Evolutionary conservation across 148 eudicot genomes (phyloP).

Genomic region (Salicornia ramosissima): DNA sequence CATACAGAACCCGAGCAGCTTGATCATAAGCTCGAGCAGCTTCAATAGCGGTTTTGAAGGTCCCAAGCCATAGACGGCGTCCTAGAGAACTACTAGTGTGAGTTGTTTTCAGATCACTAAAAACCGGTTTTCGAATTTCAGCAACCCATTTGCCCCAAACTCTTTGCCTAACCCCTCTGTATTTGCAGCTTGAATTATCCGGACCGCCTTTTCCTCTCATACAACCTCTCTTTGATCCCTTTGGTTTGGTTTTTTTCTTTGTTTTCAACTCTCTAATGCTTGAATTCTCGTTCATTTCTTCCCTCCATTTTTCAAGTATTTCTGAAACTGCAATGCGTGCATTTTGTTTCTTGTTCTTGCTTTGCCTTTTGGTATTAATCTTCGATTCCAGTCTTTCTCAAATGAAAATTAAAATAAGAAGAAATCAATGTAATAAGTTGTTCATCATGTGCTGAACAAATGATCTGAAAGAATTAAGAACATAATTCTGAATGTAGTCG

Average conservation of each 20-base stretch:
- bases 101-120: background rate
- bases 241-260: background rate
- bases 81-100: too few relatives aligned
- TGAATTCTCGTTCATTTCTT: too few relatives aligned
- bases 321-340: constrained; percentile 12
- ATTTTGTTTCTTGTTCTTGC: constrained; percentile 7
- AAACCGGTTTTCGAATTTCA: constrained; percentile 19
- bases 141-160: constrained; percentile 27
- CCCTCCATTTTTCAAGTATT: constrained; percentile 13
- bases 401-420: too few relatives aligned
- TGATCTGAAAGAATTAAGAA: too few relatives aligned
- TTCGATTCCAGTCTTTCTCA: too few relatives aligned
- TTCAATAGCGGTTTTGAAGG: constrained; percentile 18
- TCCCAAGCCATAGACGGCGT: constrained; percentile 24
- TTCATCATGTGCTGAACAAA: too few relatives aligned
- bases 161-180: constrained; percentile 30
- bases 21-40: constrained; percentile 30
- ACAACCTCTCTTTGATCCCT: constrained; percentile 23
- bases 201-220: constrained; percentile 30
- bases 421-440: too few relatives aligned
- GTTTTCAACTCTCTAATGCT: too few relatives aligned
- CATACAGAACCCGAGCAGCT: constrained; percentile 21
- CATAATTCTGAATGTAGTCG: too few relatives aligned
- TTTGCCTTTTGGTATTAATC: background rate
- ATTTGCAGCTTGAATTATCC: constrained; percentile 21